Conservation (phyloP, 2,329 filamentous ascomycete genomes). For the Cladosporium sp. region DNA sequence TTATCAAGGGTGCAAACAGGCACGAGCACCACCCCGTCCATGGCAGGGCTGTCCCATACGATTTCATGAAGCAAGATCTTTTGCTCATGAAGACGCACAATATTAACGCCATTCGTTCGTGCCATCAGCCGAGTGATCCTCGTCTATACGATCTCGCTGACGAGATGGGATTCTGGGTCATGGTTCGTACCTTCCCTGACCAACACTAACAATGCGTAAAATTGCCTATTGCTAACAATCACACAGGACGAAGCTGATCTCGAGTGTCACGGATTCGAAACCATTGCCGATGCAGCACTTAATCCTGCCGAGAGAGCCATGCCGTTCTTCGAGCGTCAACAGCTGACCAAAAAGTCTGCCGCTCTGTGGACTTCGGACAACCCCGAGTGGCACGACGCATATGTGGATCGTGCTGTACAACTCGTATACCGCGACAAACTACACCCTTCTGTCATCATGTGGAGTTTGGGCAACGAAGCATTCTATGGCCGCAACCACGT, state of each 20-base stretch:
- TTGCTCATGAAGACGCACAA: constrained; percentile 71
- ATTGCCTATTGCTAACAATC: not conserved
- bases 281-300: constrained; percentile 34
- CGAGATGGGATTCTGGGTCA: constrained; percentile 67
- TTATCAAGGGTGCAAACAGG: constrained; percentile 66
- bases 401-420: constrained; percentile 67
- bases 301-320: constrained; percentile 16
- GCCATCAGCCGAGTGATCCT: constrained; percentile 68
- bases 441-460: constrained; percentile 69
- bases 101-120: constrained; percentile 69
- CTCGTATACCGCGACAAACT: constrained; percentile 71
- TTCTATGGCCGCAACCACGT: constrained; percentile 70
- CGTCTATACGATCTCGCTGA: constrained; percentile 62
- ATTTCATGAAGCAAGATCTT: constrained; percentile 64
- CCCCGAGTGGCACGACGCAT: constrained; percentile 62
- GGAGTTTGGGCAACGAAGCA: constrained; percentile 73
- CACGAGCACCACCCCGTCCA: constrained; percentile 69
- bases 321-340: constrained; percentile 39
- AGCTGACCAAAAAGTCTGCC: constrained; percentile 56
- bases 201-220: not conserved
- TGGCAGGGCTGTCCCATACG: constrained; percentile 64
- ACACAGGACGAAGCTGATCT: constrained; percentile 52
- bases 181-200: constrained; percentile 35
- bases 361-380: constrained; percentile 65
- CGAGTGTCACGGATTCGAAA: constrained; percentile 50